Evolutionary conservation across 352 stramenopile species (phyloP).

Genomic region (Pythium myriotylum): DNA sequence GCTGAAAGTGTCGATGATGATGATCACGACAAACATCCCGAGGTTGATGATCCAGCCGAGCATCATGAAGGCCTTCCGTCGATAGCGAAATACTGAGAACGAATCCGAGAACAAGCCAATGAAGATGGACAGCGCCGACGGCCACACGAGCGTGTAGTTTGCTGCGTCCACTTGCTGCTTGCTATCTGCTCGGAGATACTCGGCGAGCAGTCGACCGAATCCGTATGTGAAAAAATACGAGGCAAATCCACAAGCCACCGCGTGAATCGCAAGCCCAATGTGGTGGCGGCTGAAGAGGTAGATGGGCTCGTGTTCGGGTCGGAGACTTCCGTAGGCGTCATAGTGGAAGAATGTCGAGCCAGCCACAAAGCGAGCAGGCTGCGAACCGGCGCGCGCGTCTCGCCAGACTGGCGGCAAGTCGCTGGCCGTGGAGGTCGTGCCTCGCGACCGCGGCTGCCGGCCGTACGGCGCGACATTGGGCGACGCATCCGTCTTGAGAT

Average conservation of each 20-base stretch:
- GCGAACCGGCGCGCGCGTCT: too few relatives aligned
- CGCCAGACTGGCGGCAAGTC: too few relatives aligned
- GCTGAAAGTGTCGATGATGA: slow-evolving; percentile 20
- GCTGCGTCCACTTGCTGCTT: slow-evolving; percentile 15
- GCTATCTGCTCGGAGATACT: slow-evolving; percentile 17
- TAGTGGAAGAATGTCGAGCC: slow-evolving; percentile 34
- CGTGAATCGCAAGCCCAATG: slow-evolving; percentile 23
- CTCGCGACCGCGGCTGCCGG: too few relatives aligned
- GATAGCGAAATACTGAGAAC: slow-evolving; percentile 60
- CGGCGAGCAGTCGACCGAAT: slow-evolving; percentile 15
- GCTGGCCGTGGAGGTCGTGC: too few relatives aligned
- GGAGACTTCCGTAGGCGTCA: slow-evolving; percentile 27
- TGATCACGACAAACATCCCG: slow-evolving; percentile 6
- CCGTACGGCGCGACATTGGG: too few relatives aligned
- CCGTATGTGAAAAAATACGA: slow-evolving; percentile 25
- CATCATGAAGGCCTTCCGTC: slow-evolving; percentile 80
- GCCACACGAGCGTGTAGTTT: slow-evolving; percentile 44
- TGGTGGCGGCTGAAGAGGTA: slow-evolving; percentile 10
- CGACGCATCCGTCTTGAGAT: too few relatives aligned
- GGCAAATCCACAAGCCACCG: slow-evolving; percentile 10
- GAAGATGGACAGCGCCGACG: slow-evolving; percentile 66
- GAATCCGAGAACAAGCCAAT: slow-evolving; percentile 70
- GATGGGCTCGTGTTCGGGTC: slow-evolving; percentile 9
- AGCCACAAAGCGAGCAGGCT: background rate
- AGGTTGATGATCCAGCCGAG: slow-evolving; percentile 39